These are phyloP conservation scores for Elaeagnus macrophylla DNA, from an alignment of 306 rosid genomes.

Conservation along the genomic window DNA sequence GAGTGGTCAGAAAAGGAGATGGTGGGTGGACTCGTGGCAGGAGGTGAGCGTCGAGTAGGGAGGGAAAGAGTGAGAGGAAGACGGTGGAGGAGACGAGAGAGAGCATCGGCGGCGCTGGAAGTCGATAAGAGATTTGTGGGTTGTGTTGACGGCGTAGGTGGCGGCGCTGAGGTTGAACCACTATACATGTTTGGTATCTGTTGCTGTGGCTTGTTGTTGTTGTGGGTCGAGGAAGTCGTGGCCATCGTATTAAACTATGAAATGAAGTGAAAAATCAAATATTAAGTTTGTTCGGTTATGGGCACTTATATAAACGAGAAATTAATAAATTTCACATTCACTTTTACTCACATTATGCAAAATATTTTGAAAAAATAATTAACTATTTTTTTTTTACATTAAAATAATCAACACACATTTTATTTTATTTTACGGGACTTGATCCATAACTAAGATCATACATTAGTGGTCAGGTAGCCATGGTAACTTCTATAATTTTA, in stretches of 20 bases:
- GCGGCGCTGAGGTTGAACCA: constrained; percentile 82
- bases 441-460: no score
- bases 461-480: no score
- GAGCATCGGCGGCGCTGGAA: constrained; percentile 50
- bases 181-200: constrained; percentile 30
- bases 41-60: constrained; percentile 41
- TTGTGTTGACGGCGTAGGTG: constrained; percentile 65
- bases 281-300: no score
- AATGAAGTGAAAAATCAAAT: no score
- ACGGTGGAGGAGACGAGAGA: constrained; percentile 65
- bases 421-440: no score
- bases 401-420: no score
- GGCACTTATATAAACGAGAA: no score
- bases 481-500: no score
- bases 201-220: constrained; percentile 32
- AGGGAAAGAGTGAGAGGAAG: constrained; percentile 72
- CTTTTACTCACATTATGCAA: no score
- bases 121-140: constrained; percentile 26
- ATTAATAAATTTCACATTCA: no score
- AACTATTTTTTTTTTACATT: no score
- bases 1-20: constrained; percentile 36
- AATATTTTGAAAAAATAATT: no score
- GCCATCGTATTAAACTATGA: background rate
- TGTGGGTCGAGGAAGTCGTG: constrained; percentile 56
- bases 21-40: constrained; percentile 37